Percentiles rank a stretch among this genome's conserved stretches.
These are phyloP conservation scores for Rhizophagus clarus DNA, from an alignment of 192 early-diverging fungal species.

Conservation along the genomic window DNA sequence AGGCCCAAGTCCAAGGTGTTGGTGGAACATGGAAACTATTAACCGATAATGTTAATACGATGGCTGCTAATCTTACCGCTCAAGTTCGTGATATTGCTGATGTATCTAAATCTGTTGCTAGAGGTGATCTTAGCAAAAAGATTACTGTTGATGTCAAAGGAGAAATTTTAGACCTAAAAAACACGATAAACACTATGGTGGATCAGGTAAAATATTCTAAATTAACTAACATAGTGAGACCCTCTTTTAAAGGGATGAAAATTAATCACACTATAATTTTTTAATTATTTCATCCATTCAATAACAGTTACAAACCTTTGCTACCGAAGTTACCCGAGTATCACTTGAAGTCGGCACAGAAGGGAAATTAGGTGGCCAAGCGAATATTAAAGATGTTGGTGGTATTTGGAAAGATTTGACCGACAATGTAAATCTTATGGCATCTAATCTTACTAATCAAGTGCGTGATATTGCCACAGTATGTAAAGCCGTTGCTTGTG, in stretches of 20 bases:
- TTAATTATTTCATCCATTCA: not conserved
- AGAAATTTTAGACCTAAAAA: constrained; percentile 68
- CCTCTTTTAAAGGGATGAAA: too few species aligned
- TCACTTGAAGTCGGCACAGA: constrained; percentile 69
- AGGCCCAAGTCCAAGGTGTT: constrained; percentile 51
- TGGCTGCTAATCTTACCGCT: constrained; percentile 64
- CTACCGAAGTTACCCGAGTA: constrained; percentile 68
- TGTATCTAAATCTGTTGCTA: constrained; percentile 63
- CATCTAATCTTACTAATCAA: constrained; percentile 59
- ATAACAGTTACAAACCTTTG: constrained; percentile 46
- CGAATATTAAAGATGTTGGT: constrained; percentile 56
- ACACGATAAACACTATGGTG: constrained; percentile 67
- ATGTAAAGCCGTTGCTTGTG: constrained; percentile 59
- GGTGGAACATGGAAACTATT: constrained; percentile 59
- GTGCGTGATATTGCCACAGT: constrained; percentile 62
- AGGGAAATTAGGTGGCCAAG: constrained; percentile 66
- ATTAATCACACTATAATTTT: too few species aligned
- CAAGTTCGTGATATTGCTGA: constrained; percentile 67
- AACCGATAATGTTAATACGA: constrained; percentile 63
- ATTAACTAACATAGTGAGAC: not conserved
- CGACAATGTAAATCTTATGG: constrained; percentile 66
- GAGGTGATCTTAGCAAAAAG: constrained; percentile 59
- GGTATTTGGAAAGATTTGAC: constrained; percentile 69
- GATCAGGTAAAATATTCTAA: constrained; percentile 43
- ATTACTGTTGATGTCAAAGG: constrained; percentile 59